Conservation (phyloP, 2,329 filamentous ascomycete genomes). For the Cladophialophora psammophila region DNA sequence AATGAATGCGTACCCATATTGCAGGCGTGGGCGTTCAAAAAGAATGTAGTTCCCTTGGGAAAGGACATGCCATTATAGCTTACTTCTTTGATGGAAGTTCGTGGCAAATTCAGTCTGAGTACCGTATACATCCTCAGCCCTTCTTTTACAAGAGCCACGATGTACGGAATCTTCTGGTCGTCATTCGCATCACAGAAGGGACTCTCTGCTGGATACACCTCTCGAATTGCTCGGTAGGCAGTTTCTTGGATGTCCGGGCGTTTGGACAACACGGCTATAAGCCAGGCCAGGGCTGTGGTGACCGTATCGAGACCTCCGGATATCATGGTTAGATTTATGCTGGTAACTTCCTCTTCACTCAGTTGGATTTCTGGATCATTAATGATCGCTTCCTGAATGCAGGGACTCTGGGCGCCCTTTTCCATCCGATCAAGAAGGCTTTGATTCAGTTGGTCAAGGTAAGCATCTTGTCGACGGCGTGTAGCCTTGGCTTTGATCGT, state of each 20-base stretch:
- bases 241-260: constrained; percentile 68
- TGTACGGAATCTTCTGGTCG: constrained; percentile 69
- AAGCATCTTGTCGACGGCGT: constrained; percentile 66
- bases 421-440: constrained; percentile 67
- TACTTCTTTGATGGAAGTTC: constrained; percentile 67
- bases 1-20: constrained; percentile 59
- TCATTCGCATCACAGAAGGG: constrained; percentile 65
- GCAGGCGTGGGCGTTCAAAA: constrained; percentile 72
- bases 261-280: constrained; percentile 65
- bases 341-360: constrained; percentile 68
- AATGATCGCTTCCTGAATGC: constrained; percentile 72
- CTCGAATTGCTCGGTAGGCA: constrained; percentile 63
- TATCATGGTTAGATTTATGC: constrained; percentile 72
- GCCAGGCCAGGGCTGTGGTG: constrained; percentile 71
- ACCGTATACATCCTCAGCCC: constrained; percentile 70
- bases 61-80: constrained; percentile 65
- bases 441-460: constrained; percentile 63
- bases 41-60: constrained; percentile 68
- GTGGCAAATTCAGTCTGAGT: constrained; percentile 67
- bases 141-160: constrained; percentile 69
- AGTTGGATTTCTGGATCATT: constrained; percentile 68
- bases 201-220: constrained; percentile 59
- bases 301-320: constrained; percentile 72
- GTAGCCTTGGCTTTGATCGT: constrained; percentile 66
- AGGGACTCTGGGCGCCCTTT: constrained; percentile 66